phyloP scores from a whole-genome alignment of 2,329 filamentous ascomycete genomes.

The Penicillium psychrosexuale region DNA sequence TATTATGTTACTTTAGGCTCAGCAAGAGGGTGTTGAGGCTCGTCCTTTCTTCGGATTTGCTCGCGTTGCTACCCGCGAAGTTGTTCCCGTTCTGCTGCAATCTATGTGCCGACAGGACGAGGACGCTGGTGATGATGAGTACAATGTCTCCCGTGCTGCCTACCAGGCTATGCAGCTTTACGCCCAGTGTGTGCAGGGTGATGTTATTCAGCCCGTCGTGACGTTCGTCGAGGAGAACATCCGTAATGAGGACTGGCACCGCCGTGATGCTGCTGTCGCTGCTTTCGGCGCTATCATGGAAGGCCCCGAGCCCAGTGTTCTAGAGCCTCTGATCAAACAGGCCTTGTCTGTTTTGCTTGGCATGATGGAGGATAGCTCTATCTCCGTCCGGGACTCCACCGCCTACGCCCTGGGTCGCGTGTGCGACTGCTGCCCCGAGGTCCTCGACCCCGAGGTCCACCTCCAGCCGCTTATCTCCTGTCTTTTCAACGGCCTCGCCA shows the following conservation, averaged over 20 bases:
- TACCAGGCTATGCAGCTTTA: conserved; percentile 97
- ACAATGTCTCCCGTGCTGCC: conserved; percentile 90
- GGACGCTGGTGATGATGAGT: conserved; percentile 93
- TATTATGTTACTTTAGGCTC: conserved; percentile 44
- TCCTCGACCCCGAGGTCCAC: conserved; percentile 81
- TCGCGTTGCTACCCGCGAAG: conserved; percentile 85
- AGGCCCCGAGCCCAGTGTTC: conserved; percentile 85
- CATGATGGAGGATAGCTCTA: conserved; percentile 84
- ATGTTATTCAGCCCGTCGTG: conserved; percentile 82
- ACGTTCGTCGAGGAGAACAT: conserved; percentile 89
- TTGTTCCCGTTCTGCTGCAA: conserved; percentile 84
- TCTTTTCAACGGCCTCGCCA: conserved; percentile 84
- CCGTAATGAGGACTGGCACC: conserved; percentile 88
- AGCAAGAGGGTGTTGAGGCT: conserved; percentile 73
- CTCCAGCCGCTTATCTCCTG: conserved; percentile 81
- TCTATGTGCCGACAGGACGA: conserved; percentile 97
- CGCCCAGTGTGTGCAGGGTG: conserved; percentile 80
- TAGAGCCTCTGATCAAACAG: conserved; percentile 94
- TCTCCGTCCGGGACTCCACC: conserved; percentile 93
- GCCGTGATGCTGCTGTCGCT: conserved; percentile 90
- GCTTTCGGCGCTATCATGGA: conserved; percentile 99
- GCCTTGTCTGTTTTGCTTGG: conserved; percentile 85
- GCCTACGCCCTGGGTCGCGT: conserved; percentile 95
- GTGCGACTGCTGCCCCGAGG: conserved; percentile 86
- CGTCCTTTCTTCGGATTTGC: conserved; percentile 96